Percentiles rank a stretch among this genome's conserved stretches.
These are phyloP conservation scores for Scheffersomyces spartinae DNA, from an alignment of 805 yeast species.

Conservation along the genomic window DNA sequence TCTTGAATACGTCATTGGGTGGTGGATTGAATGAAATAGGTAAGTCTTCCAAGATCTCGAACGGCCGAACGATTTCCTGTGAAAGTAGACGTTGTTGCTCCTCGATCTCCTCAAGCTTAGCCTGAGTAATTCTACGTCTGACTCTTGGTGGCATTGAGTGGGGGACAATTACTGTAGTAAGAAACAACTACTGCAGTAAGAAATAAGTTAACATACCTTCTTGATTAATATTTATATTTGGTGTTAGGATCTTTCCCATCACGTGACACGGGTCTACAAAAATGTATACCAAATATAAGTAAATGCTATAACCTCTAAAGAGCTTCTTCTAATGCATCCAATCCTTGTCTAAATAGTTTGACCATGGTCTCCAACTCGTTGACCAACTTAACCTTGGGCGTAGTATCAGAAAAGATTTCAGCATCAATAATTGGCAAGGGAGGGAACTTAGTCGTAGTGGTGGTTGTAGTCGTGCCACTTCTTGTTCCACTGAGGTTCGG, in stretches of 20 bases:
- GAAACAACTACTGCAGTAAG: too few species aligned
- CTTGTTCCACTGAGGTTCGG: too few species aligned
- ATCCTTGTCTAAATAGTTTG: slow-evolving; percentile 23
- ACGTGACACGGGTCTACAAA: too few species aligned
- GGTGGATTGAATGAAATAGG: slow-evolving; percentile 62
- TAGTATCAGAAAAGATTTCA: slow-evolving; percentile 26
- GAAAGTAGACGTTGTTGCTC: slow-evolving; percentile 26
- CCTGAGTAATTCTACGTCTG: slow-evolving; percentile 32
- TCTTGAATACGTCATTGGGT: slow-evolving; percentile 47
- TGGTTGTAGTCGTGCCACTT: too few species aligned
- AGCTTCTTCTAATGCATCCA: slow-evolving; percentile 27
- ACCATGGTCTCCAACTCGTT: slow-evolving; percentile 28
- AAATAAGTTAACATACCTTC: too few species aligned
- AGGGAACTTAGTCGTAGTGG: slow-evolving; percentile 16
- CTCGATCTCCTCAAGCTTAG: slow-evolving; percentile 30
- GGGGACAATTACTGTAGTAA: too few species aligned
- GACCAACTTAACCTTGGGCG: slow-evolving; percentile 22
- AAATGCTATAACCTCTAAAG: too few species aligned
- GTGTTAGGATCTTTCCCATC: too few species aligned
- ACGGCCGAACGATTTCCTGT: slow-evolving; percentile 41
- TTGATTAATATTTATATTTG: too few species aligned
- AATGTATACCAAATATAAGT: too few species aligned
- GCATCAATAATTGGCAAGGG: slow-evolving; percentile 22
- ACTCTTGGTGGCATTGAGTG: slow-evolving; percentile 30
- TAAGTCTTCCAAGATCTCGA: slow-evolving; percentile 48